Conservation (phyloP, 1,284 basidiomycete species). For the Gymnopus androsaceus region DNA sequence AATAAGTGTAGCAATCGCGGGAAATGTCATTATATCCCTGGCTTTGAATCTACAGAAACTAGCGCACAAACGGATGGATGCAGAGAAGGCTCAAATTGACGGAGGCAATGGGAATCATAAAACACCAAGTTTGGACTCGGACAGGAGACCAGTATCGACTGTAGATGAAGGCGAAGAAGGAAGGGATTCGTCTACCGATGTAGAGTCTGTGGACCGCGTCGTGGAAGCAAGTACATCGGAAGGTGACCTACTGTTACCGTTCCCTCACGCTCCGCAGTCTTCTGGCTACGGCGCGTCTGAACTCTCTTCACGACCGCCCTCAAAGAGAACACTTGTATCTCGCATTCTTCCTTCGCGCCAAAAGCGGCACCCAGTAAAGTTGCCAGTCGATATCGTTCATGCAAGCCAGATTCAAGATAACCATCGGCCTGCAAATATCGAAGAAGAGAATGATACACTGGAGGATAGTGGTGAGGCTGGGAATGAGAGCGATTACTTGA, state of each 20-base stretch:
- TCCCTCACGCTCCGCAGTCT: conserved; percentile 19
- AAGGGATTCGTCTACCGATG: neutral
- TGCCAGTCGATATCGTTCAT: conserved; percentile 17
- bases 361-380: neutral
- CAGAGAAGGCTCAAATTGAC: conserved; percentile 24
- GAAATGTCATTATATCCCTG: conserved; percentile 88
- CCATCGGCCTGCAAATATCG: neutral
- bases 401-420: neutral
- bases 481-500: conserved; percentile 73
- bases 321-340: conserved; percentile 19
- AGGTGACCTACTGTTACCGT: conserved; percentile 29
- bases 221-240: conserved; percentile 21
- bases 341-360: conserved; percentile 21
- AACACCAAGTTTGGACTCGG: conserved; percentile 6
- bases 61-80: conserved; percentile 77
- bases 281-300: conserved; percentile 25
- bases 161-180: conserved; percentile 32
- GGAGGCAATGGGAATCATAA: neutral
- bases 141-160: conserved; percentile 22
- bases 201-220: neutral
- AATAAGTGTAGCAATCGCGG: conserved; percentile 80
- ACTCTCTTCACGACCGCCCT: conserved; percentile 1
- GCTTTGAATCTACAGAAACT: conserved; percentile 93
- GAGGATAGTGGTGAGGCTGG: conserved; percentile 19
- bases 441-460: neutral